Percentiles rank a stretch among this genome's conserved stretches.
Evolutionary conservation across 805 yeast genomes (phyloP).

Genomic region (Ogataea pignaliae): DNA sequence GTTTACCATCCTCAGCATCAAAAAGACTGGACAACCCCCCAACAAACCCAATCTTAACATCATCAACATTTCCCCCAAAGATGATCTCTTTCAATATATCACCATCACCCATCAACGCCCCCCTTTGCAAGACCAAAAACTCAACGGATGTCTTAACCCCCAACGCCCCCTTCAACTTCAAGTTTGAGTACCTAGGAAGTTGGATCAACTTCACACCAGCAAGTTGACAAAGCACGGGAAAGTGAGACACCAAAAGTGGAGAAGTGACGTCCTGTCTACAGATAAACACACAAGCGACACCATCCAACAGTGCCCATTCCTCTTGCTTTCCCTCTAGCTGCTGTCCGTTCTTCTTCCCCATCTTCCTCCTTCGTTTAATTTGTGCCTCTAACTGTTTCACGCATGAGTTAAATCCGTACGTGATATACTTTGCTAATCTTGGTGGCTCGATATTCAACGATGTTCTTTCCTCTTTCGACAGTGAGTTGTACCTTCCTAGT

Average conservation of each 20-base stretch:
- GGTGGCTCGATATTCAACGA: constrained; percentile 24
- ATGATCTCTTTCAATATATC: constrained; percentile 12
- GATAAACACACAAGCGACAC: constrained; percentile 46
- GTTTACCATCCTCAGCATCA: too few relatives aligned
- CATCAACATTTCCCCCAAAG: constrained; percentile 15
- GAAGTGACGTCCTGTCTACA: constrained; percentile 38
- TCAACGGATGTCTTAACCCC: constrained; percentile 11
- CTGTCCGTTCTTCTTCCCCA: not conserved
- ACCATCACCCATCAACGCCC: constrained; percentile 9
- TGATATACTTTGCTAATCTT: constrained; percentile 22
- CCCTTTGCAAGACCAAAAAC: constrained; percentile 15
- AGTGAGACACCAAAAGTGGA: constrained; percentile 51
- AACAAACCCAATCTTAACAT: constrained; percentile 23
- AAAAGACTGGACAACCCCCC: not conserved
- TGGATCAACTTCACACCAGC: constrained; percentile 56
- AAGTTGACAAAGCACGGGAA: constrained; percentile 52
- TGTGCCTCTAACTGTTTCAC: constrained; percentile 44
- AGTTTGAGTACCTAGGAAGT: constrained; percentile 44
- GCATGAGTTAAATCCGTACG: constrained; percentile 54
- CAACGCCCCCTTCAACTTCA: constrained; percentile 14
- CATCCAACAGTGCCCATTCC: too few relatives aligned
- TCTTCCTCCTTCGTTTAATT: constrained; percentile 19
- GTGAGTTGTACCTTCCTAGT: constrained; percentile 11
- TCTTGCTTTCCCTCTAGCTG: constrained; percentile 36
- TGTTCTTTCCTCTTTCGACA: constrained; percentile 24